Evolutionary conservation across 1,284 basidiomycete species (phyloP), one percentile per base, ranked within the genome.

Genomic region (Ganoderma boninense): DNA sequence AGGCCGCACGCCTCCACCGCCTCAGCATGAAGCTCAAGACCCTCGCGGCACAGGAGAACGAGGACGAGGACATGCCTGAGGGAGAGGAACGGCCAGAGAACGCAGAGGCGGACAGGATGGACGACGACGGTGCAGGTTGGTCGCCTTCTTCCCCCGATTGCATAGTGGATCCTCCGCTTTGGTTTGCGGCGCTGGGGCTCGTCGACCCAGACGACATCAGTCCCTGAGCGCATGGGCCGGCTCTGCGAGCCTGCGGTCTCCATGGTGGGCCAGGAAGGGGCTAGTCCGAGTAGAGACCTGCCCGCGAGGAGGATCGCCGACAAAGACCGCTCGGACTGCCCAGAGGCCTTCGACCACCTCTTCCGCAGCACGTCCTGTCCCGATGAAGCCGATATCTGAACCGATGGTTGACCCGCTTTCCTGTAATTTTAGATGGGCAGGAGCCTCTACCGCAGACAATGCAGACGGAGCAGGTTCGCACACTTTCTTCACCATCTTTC

Each of bases 1-100:
- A 96, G 74, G 95, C 97, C 16, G 95, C 94, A 35, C 91, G 97
- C 49, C 85, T 97, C 23, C 84, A 93, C 72, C 89, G 96, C 64
- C 85, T 98, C 60, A 90, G 90, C 72, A 79, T 88, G 69, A 94
- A 93, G 82, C 89, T 99, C 63, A 81, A 81, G 62, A 82, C 85
- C 40, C 82, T 88, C 71, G 83, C 84, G 44, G 71, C 77, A 23
- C 32, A 66, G 52, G 80, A 78, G 40, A 78, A 52, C 35, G 84
- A 87, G 16, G 84, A 80, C 62, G 84, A 85, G 63, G 81, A 56
- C 71, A 65, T 82, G 69, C 68, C 72, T 35, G 76, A 76, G 40
- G 66, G 57, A 13, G 70, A 75, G 23, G 44, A 63, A 14, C 42
- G 32, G 10, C 73, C 74, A 40, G 74, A 74, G 44, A 65, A 52